A percentile compares a stretch with the other conserved stretches of the same genome.
Evolutionary conservation across 1,284 basidiomycete species (phyloP).

Genomic region (Trichosporon sp.): DNA sequence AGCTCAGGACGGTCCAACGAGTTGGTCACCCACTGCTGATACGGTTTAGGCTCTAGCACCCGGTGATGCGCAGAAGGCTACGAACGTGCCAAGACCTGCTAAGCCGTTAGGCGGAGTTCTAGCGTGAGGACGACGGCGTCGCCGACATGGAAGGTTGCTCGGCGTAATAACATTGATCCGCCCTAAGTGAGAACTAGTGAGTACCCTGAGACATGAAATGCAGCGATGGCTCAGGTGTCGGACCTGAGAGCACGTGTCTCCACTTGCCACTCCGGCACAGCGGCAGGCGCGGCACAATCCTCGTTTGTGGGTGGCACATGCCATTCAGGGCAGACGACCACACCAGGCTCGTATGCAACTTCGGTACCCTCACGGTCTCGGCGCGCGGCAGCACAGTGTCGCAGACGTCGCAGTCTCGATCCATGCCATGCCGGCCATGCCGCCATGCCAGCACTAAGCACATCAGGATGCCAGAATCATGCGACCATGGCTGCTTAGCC

Average conservation of each 20-base stretch:
- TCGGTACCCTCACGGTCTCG: neutral
- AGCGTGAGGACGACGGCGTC: neutral
- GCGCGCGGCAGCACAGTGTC: neutral
- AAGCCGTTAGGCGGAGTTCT: neutral
- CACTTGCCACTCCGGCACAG: neutral
- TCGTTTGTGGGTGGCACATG: neutral
- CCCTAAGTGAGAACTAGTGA: neutral
- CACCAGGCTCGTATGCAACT: neutral
- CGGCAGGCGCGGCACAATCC: neutral
- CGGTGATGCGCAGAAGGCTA: neutral
- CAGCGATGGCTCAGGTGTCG: neutral
- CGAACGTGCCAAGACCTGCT: neutral
- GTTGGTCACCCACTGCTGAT: neutral
- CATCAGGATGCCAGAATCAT: neutral
- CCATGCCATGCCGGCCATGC: no score
- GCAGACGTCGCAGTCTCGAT: slow-evolving; percentile 20
- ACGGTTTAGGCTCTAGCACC: neutral
- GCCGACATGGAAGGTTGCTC: neutral
- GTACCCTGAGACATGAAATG: slow-evolving; percentile 1
- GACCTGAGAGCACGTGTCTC: neutral
- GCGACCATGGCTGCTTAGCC: neutral
- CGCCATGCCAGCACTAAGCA: slow-evolving; percentile 21
- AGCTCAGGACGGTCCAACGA: no score
- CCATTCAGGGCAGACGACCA: neutral
- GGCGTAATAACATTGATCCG: slow-evolving; percentile 3